Conservation (phyloP, 2,329 filamentous ascomycete genomes). For the Verticillium albo-atrum region DNA sequence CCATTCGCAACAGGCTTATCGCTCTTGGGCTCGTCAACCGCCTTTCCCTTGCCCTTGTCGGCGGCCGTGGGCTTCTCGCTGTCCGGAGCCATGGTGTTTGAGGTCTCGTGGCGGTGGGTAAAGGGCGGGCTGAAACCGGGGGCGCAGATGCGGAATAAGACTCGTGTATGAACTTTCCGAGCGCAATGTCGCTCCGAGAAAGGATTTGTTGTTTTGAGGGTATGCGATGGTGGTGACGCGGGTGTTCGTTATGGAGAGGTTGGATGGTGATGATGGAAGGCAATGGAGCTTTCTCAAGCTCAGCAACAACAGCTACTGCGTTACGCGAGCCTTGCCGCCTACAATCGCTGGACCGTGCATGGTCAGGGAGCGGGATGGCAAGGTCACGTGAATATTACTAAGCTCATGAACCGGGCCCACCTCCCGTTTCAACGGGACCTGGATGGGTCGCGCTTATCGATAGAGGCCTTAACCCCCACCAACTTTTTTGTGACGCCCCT, state of each 20-base stretch:
- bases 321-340: constrained; percentile 45
- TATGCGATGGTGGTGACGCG: constrained; percentile 1
- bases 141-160: background rate
- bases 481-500: background rate
- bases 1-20: constrained; percentile 67
- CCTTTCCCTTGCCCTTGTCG: constrained; percentile 98
- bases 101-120: constrained; percentile 8
- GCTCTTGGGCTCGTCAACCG: constrained; percentile 64
- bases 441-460: background rate
- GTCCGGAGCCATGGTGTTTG: constrained; percentile 81
- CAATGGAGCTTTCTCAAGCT: constrained; percentile 34
- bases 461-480: background rate
- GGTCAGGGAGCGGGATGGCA: background rate
- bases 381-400: background rate
- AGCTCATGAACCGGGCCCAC: background rate
- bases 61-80: constrained; percentile 77
- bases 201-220: constrained; percentile 3
- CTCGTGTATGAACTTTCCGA: background rate
- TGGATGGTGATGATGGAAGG: constrained; percentile 25
- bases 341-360: constrained; percentile 15
- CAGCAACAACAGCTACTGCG: constrained; percentile 26
- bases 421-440: background rate
- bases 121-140: background rate
- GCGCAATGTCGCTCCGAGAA: constrained; percentile 4
- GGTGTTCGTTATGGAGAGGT: background rate